Evolutionary conservation across 2,329 filamentous ascomycete species (phyloP).

Genomic region (Aspergillus fijiensis): DNA sequence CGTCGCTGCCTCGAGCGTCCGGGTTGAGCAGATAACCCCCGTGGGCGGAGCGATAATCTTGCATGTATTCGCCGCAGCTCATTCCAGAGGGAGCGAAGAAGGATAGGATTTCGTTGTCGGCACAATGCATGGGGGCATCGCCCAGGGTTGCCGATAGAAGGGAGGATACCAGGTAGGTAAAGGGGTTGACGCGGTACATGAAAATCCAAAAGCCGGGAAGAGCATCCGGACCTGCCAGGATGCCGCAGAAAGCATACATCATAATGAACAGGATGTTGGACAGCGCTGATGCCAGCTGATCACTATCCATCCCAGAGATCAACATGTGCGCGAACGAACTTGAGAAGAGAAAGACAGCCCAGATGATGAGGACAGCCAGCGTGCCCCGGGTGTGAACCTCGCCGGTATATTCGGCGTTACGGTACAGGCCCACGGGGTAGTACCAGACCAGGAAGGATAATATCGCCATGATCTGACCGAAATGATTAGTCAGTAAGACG

Average conservation of each 20-base stretch:
- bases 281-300: constrained; percentile 6
- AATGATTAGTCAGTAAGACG: neutral
- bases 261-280: constrained; percentile 12
- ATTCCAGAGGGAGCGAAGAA: constrained; percentile 59
- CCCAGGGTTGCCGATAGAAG: constrained; percentile 69
- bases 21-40: neutral
- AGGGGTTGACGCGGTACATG: constrained; percentile 16
- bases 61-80: constrained; percentile 58
- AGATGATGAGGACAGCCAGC: constrained; percentile 61
- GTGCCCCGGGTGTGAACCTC: constrained; percentile 52
- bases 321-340: constrained; percentile 69
- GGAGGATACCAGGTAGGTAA: constrained; percentile 61
- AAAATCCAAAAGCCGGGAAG: constrained; percentile 18
- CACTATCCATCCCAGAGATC: constrained; percentile 49
- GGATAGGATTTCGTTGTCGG: constrained; percentile 64
- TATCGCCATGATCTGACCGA: constrained; percentile 50
- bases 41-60: neutral
- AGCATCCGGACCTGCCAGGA: constrained; percentile 12
- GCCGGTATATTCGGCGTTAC: constrained; percentile 33
- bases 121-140: constrained; percentile 64
- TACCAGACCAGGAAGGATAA: constrained; percentile 63
- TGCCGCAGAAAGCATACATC: constrained; percentile 16
- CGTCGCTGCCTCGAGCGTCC: neutral
- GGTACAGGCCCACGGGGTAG: constrained; percentile 51
- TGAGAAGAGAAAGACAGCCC: constrained; percentile 66